A percentile compares a stretch with the other conserved stretches of the same genome.
phyloP scores from a whole-genome alignment of 441 rosid species.

The Pelargonium citronellum region DNA sequence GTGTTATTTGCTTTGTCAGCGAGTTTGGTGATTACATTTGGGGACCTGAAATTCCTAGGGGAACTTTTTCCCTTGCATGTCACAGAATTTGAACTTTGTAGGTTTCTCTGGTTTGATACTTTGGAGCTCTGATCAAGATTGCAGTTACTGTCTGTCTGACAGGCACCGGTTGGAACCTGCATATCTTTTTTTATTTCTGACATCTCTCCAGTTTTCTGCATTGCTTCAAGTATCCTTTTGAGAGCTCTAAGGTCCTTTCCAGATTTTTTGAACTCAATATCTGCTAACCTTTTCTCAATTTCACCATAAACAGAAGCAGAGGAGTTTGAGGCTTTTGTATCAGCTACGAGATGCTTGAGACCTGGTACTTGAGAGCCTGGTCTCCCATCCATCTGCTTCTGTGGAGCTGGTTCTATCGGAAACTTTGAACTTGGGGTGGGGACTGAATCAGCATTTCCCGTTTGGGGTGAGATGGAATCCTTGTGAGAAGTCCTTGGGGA shows the following conservation, averaged over 20 bases:
- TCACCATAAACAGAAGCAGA: conserved; percentile 62
- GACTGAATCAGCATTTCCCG: conserved; percentile 35
- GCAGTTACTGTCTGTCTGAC: conserved; percentile 28
- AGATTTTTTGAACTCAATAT: conserved; percentile 64
- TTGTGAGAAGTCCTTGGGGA: conserved; percentile 47
- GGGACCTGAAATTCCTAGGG: conserved; percentile 40
- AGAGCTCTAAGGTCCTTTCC: conserved; percentile 90
- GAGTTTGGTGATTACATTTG: conserved; percentile 40
- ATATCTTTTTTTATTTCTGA: conserved; percentile 36
- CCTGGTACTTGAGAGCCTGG: conserved; percentile 36
- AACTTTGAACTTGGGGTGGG: conserved; percentile 45
- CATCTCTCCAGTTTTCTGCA: conserved; percentile 57
- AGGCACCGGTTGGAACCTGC: conserved; percentile 25
- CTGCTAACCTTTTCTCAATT: conserved; percentile 69
- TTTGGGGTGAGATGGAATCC: conserved; percentile 38
- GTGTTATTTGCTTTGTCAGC: conserved; percentile 23
- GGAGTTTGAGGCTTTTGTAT: conserved; percentile 26
- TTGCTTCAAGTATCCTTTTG: conserved; percentile 77
- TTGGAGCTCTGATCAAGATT: conserved; percentile 32
- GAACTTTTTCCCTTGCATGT: conserved; percentile 32
- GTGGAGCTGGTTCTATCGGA: conserved; percentile 60
- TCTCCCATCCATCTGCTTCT: too few species aligned
- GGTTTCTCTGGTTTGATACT: conserved; percentile 20
- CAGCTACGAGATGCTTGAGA: conserved; percentile 28
- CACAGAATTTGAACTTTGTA: conserved; percentile 30